phyloP scores from a whole-genome alignment of 73 alveolate species.

The Paramecium sonneborni region DNA sequence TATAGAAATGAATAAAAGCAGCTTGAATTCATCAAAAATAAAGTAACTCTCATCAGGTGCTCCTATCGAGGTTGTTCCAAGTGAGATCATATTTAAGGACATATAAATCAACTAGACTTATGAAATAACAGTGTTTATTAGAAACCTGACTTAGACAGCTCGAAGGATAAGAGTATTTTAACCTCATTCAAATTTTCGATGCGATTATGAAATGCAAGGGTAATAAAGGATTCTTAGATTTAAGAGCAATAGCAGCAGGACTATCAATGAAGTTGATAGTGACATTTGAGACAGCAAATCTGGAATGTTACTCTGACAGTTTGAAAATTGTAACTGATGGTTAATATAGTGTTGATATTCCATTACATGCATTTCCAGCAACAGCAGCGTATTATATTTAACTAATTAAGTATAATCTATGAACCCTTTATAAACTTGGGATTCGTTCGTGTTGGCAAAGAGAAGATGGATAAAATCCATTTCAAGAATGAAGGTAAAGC shows the following conservation, averaged over 20 bases:
- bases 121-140: constrained; percentile 94
- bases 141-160: constrained; percentile 91
- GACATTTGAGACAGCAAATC: constrained; percentile 94
- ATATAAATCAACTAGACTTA: constrained; percentile 94
- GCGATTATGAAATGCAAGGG: constrained; percentile 82
- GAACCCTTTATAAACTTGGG: constrained; percentile 97
- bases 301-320: constrained; percentile 92
- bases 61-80: constrained; percentile 91
- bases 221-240: not conserved
- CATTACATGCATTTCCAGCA: constrained; percentile 95
- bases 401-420: constrained; percentile 76
- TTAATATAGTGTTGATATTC: constrained; percentile 84
- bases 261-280: constrained; percentile 92
- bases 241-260: constrained; percentile 95
- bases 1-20: constrained; percentile 29
- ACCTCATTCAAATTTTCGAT: constrained; percentile 90
- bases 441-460: constrained; percentile 91
- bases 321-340: constrained; percentile 88
- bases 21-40: constrained; percentile 29
- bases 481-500: constrained; percentile 97
- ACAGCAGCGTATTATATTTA: constrained; percentile 75
- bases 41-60: constrained; percentile 64
- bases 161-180: constrained; percentile 89
- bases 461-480: constrained; percentile 84
- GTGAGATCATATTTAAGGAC: constrained; percentile 91